Conservation (phyloP, 179 eudicot species). For the Amaranthus tricolor region DNA sequence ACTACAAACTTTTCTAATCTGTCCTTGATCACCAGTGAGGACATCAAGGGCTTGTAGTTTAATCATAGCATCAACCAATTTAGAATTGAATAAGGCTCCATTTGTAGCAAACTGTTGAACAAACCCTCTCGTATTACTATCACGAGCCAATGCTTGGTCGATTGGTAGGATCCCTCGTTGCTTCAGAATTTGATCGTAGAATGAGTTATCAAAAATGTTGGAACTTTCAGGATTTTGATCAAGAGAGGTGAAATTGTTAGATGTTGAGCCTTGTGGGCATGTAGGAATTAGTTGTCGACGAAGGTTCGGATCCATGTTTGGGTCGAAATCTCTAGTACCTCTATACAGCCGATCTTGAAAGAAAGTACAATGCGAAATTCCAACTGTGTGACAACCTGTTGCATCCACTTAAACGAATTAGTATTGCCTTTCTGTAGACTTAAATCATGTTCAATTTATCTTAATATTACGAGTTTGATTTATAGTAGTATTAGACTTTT, state of each 20-base stretch:
- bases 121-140: neutral
- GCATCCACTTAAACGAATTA: too few relatives aligned
- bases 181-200: constrained; percentile 29
- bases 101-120: constrained; percentile 16
- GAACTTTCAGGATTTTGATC: constrained; percentile 36
- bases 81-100: constrained; percentile 10
- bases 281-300: constrained; percentile 21
- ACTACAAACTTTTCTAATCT: constrained; percentile 23
- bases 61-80: constrained; percentile 13
- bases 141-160: constrained; percentile 33
- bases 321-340: constrained; percentile 35
- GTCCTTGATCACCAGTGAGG: constrained; percentile 11
- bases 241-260: constrained; percentile 28
- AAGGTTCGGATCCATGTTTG: constrained; percentile 30
- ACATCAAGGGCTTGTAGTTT: constrained; percentile 24
- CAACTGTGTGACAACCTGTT: constrained; percentile 47
- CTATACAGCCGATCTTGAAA: constrained; percentile 39
- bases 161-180: constrained; percentile 39
- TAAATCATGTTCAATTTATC: too few relatives aligned
- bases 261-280: constrained; percentile 26
- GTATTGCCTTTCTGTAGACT: neutral
- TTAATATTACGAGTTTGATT: neutral
- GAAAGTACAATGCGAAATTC: constrained; percentile 41
- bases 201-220: constrained; percentile 39
- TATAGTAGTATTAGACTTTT: too few relatives aligned